Evolutionary conservation across 169 alveolate species (phyloP).

Genomic region (Plasmodium adleri): DNA sequence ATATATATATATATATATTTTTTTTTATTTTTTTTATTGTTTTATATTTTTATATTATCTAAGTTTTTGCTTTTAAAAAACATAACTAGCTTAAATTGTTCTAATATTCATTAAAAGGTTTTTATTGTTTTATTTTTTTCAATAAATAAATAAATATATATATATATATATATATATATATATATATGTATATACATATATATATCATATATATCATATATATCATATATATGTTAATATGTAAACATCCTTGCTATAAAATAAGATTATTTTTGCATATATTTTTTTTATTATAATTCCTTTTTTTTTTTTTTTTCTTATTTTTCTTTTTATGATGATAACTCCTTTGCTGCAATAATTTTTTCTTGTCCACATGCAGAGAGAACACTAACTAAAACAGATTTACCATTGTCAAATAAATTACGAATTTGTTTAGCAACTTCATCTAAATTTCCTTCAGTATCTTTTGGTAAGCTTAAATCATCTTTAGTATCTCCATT

Average conservation of each 20-base stretch:
- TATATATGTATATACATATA: conserved; percentile 2
- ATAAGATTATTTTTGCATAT: not conserved
- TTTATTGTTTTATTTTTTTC: too few relatives aligned
- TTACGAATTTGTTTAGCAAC: conserved; percentile 90
- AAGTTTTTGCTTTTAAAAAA: too few relatives aligned
- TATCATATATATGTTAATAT: not conserved
- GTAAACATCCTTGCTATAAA: not conserved
- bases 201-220: not conserved
- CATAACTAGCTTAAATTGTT: too few relatives aligned
- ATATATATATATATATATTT: too few relatives aligned
- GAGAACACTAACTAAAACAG: conserved; percentile 91
- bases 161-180: not conserved
- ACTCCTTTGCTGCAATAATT: conserved; percentile 89
- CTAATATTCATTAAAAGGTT: too few relatives aligned
- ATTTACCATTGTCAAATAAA: conserved; percentile 89
- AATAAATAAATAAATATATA: not conserved
- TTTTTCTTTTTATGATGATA: conserved; percentile 56
- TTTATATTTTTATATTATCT: too few relatives aligned
- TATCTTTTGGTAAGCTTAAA: conserved; percentile 95
- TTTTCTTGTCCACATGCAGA: conserved; percentile 94
- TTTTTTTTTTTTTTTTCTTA: not conserved
- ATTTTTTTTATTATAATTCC: too few relatives aligned
- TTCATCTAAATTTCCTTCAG: conserved; percentile 94
- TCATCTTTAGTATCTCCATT: conserved; percentile 97
- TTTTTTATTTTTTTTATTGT: too few relatives aligned